These are phyloP conservation scores for Akebia trifoliata DNA, from an alignment of 164 flowering plant genomes.

Conservation along the genomic window DNA sequence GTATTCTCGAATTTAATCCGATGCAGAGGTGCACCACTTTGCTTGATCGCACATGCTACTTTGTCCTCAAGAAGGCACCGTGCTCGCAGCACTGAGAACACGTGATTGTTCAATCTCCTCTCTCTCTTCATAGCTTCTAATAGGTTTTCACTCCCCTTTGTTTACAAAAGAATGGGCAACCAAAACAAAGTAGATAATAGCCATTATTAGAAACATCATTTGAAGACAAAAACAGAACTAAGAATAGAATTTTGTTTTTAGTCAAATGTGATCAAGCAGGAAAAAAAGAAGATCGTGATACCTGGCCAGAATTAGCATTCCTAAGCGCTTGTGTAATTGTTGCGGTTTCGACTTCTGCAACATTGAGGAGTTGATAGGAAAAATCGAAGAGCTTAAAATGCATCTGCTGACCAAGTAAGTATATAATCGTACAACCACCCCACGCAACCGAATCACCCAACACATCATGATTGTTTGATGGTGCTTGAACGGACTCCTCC, in stretches of 20 bases:
- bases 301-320: conserved; percentile 56
- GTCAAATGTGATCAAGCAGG: not conserved
- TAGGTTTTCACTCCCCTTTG: conserved; percentile 65
- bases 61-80: conserved; percentile 98
- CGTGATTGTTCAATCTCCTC: conserved; percentile 89
- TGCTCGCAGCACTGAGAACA: conserved; percentile 90
- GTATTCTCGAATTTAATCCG: conserved; percentile 85
- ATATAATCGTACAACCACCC: conserved; percentile 97
- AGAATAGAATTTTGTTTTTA: no score
- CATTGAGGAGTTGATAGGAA: conserved; percentile 92
- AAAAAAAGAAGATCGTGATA: conserved; percentile 13
- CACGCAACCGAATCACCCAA: conserved; percentile 96
- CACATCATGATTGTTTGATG: conserved; percentile 44
- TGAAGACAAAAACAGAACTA: no score
- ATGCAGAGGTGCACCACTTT: conserved; percentile 92
- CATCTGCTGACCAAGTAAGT: conserved; percentile 92
- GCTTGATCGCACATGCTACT: conserved; percentile 93
- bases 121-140: conserved; percentile 94
- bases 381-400: conserved; percentile 97
- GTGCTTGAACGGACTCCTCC: conserved; percentile 54
- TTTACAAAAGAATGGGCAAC: conserved; percentile 5
- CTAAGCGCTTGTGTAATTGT: conserved; percentile 34
- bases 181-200: conserved; percentile 1
- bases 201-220: no score
- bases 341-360: conserved; percentile 81